These are phyloP conservation scores for Rostrohypoxylon terebratum DNA, from an alignment of 495 filamentous ascomycete species.

Conservation along the genomic window DNA sequence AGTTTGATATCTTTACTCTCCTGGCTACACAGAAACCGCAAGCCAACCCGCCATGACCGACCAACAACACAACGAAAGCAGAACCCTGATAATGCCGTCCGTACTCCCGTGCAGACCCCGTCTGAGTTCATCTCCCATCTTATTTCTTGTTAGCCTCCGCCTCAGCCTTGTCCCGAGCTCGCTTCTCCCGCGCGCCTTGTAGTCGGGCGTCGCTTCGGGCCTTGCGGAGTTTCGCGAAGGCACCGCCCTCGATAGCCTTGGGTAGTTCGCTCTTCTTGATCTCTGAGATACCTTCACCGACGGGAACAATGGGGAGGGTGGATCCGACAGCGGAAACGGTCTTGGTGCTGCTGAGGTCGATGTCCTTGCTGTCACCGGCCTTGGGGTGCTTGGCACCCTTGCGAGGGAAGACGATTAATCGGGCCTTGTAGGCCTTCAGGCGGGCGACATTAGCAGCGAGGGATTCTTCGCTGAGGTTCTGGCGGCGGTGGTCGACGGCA, in stretches of 20 bases:
- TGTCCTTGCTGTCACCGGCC: slow-evolving; percentile 86
- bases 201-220: slow-evolving; percentile 86
- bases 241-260: slow-evolving; percentile 79
- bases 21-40: slow-evolving; percentile 45
- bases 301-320: slow-evolving; percentile 77
- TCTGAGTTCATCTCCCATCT: slow-evolving; percentile 58
- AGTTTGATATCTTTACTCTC: slow-evolving; percentile 37
- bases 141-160: slow-evolving; percentile 90
- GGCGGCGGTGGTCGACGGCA: slow-evolving; percentile 93
- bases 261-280: slow-evolving; percentile 84
- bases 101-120: slow-evolving; percentile 51
- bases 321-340: slow-evolving; percentile 68
- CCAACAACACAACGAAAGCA: slow-evolving; percentile 58
- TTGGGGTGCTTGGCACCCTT: slow-evolving; percentile 86
- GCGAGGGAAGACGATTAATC: slow-evolving; percentile 97
- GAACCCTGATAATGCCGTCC: slow-evolving; percentile 56
- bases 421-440: slow-evolving; percentile 93
- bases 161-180: slow-evolving; percentile 91
- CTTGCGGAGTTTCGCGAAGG: slow-evolving; percentile 85
- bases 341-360: slow-evolving; percentile 84
- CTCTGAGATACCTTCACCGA: slow-evolving; percentile 73
- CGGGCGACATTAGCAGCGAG: slow-evolving; percentile 94
- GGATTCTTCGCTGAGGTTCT: slow-evolving; percentile 94
- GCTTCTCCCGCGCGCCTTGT: slow-evolving; percentile 89
- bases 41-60: slow-evolving; percentile 51